Base-by-base conservation (phyloP, 1,284 basidiomycete genomes). In the Ustilago trichophora region DNA sequence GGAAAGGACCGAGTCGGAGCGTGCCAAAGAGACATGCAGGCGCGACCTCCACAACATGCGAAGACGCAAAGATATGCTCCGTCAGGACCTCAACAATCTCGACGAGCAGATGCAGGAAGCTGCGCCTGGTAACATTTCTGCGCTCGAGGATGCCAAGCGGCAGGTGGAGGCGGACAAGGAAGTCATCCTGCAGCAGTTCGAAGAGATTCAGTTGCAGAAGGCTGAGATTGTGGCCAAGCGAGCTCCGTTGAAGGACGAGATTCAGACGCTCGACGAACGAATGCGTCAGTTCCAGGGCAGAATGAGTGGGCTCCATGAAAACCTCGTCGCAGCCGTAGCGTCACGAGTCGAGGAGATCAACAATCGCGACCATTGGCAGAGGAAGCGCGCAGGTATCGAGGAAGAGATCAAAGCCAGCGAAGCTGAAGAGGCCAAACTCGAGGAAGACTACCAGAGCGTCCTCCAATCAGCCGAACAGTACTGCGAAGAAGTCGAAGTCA, bases 41-140 rank as follows among this genome's bases (percentile, higher is more conserved):
- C 54, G 53, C 29, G 56, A 68, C 15, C 36, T 59, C 31, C 38
- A 53, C 29, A 40, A 25, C 13, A 22, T 66, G 44, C 60, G 67
- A 38, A 58, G 62, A 16, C 60, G 45, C 12, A 49, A 65, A 18
- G 59, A 67, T 18, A 15, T 47, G 15, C 37, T 66, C 10, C 59
- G 66, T 11, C 52, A 60, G 19, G 53, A 64, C 12, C 82, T 85
- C 26, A 73, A 78, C n/a, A 75, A 81, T 6, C 73, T 88, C 10
- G 84, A 86, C 57, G 84, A 87, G 21, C 88, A 90, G 69, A 85
- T 87, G 18, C 88, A 89, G 53, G 88, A 91, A 41, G 89, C 89
- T 26, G 84, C 90, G 72, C 90, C 92, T 2, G 87, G 86, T 13
- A 88, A 87, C 72, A 85, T 93, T 15, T 85, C 87, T 19, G 87